These are phyloP conservation scores for Eremothecium cymbalariae DNA, from an alignment of 1,139 yeast species.

Conservation along the genomic window DNA sequence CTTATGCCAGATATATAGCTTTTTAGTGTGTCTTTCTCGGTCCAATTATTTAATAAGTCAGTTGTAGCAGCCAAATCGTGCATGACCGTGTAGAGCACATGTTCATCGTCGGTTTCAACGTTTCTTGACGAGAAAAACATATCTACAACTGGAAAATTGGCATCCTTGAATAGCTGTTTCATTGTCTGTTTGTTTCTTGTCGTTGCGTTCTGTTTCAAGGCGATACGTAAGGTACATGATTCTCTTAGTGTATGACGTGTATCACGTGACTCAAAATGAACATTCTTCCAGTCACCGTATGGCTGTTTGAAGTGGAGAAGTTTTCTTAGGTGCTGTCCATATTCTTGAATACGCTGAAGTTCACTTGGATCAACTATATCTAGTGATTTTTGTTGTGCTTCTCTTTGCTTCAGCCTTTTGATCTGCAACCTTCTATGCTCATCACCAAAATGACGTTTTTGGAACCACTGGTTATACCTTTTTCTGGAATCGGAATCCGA, in stretches of 20 bases:
- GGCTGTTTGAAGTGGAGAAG: constrained; percentile 21
- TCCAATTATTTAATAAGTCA: constrained; percentile 2
- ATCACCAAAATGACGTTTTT: constrained; percentile 6
- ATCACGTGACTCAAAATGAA: constrained; percentile 6
- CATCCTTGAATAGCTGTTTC: constrained; percentile 3
- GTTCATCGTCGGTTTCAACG: constrained; percentile 9
- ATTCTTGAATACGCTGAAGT: constrained; percentile 17
- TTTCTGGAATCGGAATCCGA: constrained; percentile 47
- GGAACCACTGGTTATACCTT: constrained; percentile 41
- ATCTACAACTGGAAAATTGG: constrained; percentile 9
- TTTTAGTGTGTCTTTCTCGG: background rate
- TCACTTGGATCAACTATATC: constrained; percentile 1
- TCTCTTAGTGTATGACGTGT: constrained; percentile 11
- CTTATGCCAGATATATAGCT: background rate
- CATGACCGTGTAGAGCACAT: constrained; percentile 15
- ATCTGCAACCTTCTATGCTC: constrained; percentile 11
- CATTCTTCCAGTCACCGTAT: constrained; percentile 24
- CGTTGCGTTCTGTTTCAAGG: constrained; percentile 8
- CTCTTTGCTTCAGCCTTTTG: constrained; percentile 10
- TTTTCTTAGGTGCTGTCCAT: constrained; percentile 25
- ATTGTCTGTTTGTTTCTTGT: background rate
- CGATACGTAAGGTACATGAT: constrained; percentile 16
- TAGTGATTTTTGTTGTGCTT: constrained; percentile 1
- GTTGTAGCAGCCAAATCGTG: constrained; percentile 2
- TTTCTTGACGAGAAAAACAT: constrained; percentile 19